Evolutionary conservation across 768 basidiomycete species (phyloP).

Genomic region (Dacryopinax primogenitus): DNA sequence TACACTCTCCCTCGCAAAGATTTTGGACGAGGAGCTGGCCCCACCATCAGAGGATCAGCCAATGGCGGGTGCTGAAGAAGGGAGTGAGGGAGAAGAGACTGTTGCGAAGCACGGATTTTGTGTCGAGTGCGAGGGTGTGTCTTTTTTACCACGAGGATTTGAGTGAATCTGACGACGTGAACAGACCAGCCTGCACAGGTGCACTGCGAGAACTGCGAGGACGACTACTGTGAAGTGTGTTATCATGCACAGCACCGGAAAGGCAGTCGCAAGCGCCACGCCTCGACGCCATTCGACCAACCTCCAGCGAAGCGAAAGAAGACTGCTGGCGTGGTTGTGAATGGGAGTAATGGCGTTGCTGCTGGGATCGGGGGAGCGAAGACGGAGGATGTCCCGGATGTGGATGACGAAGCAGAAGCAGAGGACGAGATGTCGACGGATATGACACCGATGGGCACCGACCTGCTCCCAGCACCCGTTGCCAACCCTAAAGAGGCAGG

Average conservation of each 20-base stretch:
- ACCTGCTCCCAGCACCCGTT: conserved; percentile 35
- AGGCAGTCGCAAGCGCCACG: conserved; percentile 57
- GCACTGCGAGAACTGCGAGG: conserved; percentile 55
- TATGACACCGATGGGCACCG: conserved; percentile 26
- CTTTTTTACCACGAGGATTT: not conserved
- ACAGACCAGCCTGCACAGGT: conserved; percentile 74
- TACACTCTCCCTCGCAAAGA: not conserved
- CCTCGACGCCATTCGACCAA: conserved; percentile 35
- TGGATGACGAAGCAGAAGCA: conserved; percentile 30
- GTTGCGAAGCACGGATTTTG: conserved; percentile 30
- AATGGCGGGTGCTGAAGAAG: conserved; percentile 1
- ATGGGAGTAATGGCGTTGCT: conserved; percentile 17
- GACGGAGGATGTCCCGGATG: conserved; percentile 31
- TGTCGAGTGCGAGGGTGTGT: conserved; percentile 70
- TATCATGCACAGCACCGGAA: conserved; percentile 76
- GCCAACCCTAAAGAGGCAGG: conserved; percentile 26
- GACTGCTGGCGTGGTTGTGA: conserved; percentile 18
- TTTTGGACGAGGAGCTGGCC: not conserved
- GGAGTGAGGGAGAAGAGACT: conserved; percentile 14
- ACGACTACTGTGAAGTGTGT: conserved; percentile 73
- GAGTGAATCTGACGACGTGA: not conserved
- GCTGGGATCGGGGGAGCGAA: conserved; percentile 20
- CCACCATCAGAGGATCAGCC: not conserved
- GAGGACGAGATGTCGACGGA: conserved; percentile 22
- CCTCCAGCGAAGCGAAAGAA: conserved; percentile 12